These are phyloP conservation scores for Fusarium begoniae DNA, from an alignment of 2,329 filamentous ascomycete genomes.

Conservation along the genomic window DNA sequence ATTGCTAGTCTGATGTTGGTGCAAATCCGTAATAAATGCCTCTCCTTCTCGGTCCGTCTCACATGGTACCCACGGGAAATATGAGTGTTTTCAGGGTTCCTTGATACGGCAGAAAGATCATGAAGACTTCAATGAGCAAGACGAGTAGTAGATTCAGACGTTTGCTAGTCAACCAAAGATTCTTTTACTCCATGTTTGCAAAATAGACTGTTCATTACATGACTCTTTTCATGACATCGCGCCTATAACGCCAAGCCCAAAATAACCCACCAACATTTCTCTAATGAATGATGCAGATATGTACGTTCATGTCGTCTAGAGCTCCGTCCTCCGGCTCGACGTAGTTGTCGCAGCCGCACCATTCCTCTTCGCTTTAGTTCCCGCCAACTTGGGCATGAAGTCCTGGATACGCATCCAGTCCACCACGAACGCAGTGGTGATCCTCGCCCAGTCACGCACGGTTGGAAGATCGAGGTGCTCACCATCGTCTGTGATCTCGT, in stretches of 20 bases:
- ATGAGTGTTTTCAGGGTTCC: conserved; percentile 8
- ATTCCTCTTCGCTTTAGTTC: conserved; percentile 40
- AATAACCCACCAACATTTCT: conserved; percentile 31
- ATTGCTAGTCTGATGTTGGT: conserved; percentile 25
- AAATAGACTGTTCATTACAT: conserved; percentile 10
- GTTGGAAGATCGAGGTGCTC: conserved; percentile 83
- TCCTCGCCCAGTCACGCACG: conserved; percentile 86
- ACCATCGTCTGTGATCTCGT: conserved; percentile 83
- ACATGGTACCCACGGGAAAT: conserved; percentile 12
- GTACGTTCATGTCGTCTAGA: conserved; percentile 37
- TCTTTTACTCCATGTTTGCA: conserved; percentile 12
- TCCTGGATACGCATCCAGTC: conserved; percentile 87
- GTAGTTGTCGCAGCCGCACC: conserved; percentile 34
- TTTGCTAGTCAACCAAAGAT: not conserved
- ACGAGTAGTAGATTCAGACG: not conserved
- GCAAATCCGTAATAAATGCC: conserved; percentile 32
- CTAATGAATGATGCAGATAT: conserved; percentile 10
- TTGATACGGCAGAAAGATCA: not conserved
- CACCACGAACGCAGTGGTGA: conserved; percentile 83
- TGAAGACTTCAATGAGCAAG: not conserved
- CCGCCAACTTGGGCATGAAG: conserved; percentile 45
- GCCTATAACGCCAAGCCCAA: conserved; percentile 35
- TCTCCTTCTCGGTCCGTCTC: conserved; percentile 30
- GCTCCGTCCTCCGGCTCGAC: conserved; percentile 47
- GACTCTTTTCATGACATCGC: conserved; percentile 25